A percentile compares a stretch with the other conserved stretches of the same genome.
Evolutionary conservation across 768 basidiomycete genomes (phyloP).

Genomic region (Amyloporia xantha): DNA sequence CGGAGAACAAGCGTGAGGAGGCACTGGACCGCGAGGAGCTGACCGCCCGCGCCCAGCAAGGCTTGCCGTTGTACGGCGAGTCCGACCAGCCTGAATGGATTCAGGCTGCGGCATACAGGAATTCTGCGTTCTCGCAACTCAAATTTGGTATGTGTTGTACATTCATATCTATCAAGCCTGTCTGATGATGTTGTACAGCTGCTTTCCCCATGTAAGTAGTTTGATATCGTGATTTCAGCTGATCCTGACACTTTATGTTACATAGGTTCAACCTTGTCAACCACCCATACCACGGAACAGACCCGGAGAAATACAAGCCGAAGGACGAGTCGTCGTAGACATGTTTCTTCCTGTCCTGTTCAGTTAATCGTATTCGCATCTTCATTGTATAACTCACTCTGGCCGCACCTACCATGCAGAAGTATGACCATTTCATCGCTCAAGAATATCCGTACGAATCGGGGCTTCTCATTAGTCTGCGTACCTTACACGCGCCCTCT

Average conservation of each 20-base stretch:
- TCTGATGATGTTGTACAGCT: constrained; percentile 32
- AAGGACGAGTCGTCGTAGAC: constrained; percentile 17
- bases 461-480: too few relatives aligned
- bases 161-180: constrained; percentile 1
- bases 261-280: constrained; percentile 94
- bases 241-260: constrained; percentile 9
- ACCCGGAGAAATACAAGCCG: constrained; percentile 67
- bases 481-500: constrained; percentile 13
- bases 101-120: constrained; percentile 78
- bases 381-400: neutral
- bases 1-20: constrained; percentile 81
- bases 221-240: neutral
- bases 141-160: constrained; percentile 74
- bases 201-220: constrained; percentile 67
- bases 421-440: too few relatives aligned
- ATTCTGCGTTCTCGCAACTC: constrained; percentile 89
- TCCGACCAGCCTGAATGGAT: constrained; percentile 81
- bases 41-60: constrained; percentile 62
- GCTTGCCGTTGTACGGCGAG: constrained; percentile 82
- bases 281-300: constrained; percentile 81
- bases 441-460: too few relatives aligned
- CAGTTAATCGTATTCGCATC: neutral
- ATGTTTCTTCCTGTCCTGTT: neutral
- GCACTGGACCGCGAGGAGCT: constrained; percentile 74
- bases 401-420: too few relatives aligned